Base-by-base conservation (phyloP, 306 rosid species). In the Castanea mollissima region DNA sequence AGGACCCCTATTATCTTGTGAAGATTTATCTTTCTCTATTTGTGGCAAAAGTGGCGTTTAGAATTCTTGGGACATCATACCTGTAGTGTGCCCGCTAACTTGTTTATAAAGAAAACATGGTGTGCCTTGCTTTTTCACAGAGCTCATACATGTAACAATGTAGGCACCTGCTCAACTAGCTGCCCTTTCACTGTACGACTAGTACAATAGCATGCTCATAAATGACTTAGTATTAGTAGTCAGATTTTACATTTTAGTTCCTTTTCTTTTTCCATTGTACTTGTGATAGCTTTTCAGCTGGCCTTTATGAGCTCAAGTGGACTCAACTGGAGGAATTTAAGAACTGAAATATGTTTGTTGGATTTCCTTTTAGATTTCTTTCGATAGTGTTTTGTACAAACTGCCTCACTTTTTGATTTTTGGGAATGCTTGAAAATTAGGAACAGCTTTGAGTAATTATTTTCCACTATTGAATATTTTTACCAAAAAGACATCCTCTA, bases 341-440 rank as follows among this genome's bases (percentile, higher is more conserved):
- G 62, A 56, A 11, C 62, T 56, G 25, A 20, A 57, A 20, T 57
- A 2, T 20, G 27, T 57, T 57, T 57, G 25, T 57, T 57, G 29
- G 14, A 57, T 57, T 57, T 9, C 29, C 34, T 31, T 31, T 85
- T 83, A 11, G 78, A 21, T 21, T 85, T 78, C 85, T 57, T n/a
- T 38, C 4, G 25, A 1, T 60, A 60, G 32, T 32, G 11, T 60
- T 23, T 25, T 13, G 31, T 23, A 11, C 34, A 7, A 2, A 21
- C 15, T 13, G 32, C 67, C 34, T 21, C 34, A 60, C 67, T 25
- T 60, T 9, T 25, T 25, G 16, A 60, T 25, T 23, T 59, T 23
- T 60, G 67, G 16, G 16, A 60, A 60, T 20, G 67, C 34, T 60
- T 21, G 5, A 60, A 60, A 21, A 4, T 5, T 80, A 60, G 12